Evolutionary conservation across 1,284 basidiomycete genomes (phyloP).

Genomic region (Trametes pubescens): DNA sequence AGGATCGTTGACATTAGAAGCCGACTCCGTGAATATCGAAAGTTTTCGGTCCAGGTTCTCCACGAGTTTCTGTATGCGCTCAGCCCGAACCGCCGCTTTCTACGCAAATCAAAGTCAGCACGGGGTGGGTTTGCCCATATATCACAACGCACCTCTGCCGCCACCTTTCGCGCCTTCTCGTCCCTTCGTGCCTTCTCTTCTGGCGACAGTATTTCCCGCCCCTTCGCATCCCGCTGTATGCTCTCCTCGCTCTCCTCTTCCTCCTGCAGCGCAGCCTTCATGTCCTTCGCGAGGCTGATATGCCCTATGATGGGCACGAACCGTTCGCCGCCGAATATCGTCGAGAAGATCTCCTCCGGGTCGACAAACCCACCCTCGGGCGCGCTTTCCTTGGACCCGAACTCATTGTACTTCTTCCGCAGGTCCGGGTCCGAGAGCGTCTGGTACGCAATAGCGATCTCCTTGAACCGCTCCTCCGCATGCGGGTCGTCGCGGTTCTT

Average conservation of each 20-base stretch:
- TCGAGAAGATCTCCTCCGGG: slow-evolving; percentile 91
- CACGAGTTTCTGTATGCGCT: slow-evolving; percentile 85
- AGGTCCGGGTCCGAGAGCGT: slow-evolving; percentile 88
- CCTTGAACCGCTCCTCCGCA: slow-evolving; percentile 91
- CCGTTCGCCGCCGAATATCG: slow-evolving; percentile 90
- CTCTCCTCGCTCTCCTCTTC: slow-evolving; percentile 74
- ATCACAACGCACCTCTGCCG: slow-evolving; percentile 71
- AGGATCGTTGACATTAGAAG: slow-evolving; percentile 74
- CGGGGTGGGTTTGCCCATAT: no score
- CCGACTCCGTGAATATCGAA: slow-evolving; percentile 92
- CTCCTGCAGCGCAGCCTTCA: slow-evolving; percentile 98
- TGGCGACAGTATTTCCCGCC: slow-evolving; percentile 75
- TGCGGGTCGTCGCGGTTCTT: slow-evolving; percentile 95
- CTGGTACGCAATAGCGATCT: slow-evolving; percentile 89
- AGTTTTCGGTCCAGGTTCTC: slow-evolving; percentile 89
- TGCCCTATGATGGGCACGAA: slow-evolving; percentile 87
- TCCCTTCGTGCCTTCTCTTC: slow-evolving; percentile 86
- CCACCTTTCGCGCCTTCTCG: slow-evolving; percentile 74
- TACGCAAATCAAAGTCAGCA: no score
- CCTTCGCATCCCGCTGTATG: slow-evolving; percentile 67
- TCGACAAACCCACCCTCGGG: slow-evolving; percentile 81
- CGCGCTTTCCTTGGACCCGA: slow-evolving; percentile 80
- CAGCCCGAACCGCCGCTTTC: slow-evolving; percentile 84
- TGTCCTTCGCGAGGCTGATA: slow-evolving; percentile 89
- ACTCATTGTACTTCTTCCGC: slow-evolving; percentile 95